These are phyloP conservation scores for Cercospora sp. DNA, from an alignment of 2,329 filamentous ascomycete genomes.

Conservation along the genomic window DNA sequence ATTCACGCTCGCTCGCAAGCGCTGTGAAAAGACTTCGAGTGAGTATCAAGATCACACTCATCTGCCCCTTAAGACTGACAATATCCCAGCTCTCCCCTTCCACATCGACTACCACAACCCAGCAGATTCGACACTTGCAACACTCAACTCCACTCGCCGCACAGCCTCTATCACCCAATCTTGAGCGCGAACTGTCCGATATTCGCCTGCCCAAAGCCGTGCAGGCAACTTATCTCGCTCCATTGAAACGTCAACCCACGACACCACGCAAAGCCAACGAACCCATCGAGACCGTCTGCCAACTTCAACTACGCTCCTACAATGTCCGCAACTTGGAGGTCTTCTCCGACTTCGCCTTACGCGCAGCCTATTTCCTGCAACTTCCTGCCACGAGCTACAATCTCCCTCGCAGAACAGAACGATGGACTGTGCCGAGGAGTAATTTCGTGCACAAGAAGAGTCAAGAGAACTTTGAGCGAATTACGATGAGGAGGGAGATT, in stretches of 20 bases:
- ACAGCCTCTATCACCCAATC: conserved; percentile 8
- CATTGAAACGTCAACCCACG: conserved; percentile 75
- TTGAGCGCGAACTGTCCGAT: conserved; percentile 33
- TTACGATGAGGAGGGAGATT: conserved; percentile 80
- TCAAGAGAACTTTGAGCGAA: conserved; percentile 95
- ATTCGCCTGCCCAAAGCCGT: conserved; percentile 73
- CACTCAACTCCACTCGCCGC: conserved; percentile 19
- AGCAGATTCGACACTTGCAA: conserved; percentile 26
- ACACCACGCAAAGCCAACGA: conserved; percentile 40
- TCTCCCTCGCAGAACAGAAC: conserved; percentile 80
- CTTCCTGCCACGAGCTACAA: conserved; percentile 83
- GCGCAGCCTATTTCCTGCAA: conserved; percentile 89
- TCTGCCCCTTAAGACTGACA: background rate
- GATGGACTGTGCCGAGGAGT: conserved; percentile 87
- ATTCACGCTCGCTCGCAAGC: conserved; percentile 46
- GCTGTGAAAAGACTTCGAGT: conserved; percentile 48
- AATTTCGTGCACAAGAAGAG: conserved; percentile 97
- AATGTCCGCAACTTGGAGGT: conserved; percentile 87
- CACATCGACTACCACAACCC: background rate
- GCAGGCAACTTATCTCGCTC: conserved; percentile 81
- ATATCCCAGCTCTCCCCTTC: conserved; percentile 28
- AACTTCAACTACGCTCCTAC: conserved; percentile 91
- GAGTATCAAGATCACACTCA: background rate
- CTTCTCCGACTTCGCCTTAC: conserved; percentile 90
- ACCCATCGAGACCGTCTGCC: conserved; percentile 34